Percentiles rank a stretch among this genome's conserved stretches.
These are phyloP conservation scores for Mesembryanthemum crystallinum DNA, from an alignment of 148 eudicot genomes.

Conservation along the genomic window DNA sequence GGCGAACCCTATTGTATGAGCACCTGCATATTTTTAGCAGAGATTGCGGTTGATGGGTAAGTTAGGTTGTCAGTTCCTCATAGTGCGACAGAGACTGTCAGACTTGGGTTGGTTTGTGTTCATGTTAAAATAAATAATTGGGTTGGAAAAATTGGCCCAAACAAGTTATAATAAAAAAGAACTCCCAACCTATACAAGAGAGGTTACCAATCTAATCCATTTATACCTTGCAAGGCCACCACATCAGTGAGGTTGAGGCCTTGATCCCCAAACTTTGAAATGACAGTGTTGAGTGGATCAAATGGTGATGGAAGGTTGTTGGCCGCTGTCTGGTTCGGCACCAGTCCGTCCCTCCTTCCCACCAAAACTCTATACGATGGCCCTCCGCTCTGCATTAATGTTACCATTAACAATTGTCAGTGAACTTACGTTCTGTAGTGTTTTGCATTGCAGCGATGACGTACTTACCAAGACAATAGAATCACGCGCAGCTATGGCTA, in stretches of 20 bases:
- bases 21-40: slow-evolving; percentile 25
- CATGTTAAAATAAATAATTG: too few relatives aligned
- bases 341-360: slow-evolving; percentile 81
- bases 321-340: slow-evolving; percentile 70
- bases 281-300: slow-evolving; percentile 39
- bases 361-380: slow-evolving; percentile 56
- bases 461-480: slow-evolving; percentile 58
- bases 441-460: too few relatives aligned
- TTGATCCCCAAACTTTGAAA: slow-evolving; percentile 46
- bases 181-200: too few relatives aligned
- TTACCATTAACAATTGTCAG: too few relatives aligned
- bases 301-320: slow-evolving; percentile 64
- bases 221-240: slow-evolving; percentile 79
- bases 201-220: too few relatives aligned
- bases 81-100: too few relatives aligned
- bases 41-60: neutral
- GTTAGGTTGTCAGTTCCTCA: too few relatives aligned
- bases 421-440: too few relatives aligned
- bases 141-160: too few relatives aligned
- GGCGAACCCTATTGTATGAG: slow-evolving; percentile 52
- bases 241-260: slow-evolving; percentile 69
- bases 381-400: slow-evolving; percentile 68
- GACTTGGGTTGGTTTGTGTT: too few relatives aligned
- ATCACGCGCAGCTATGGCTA: slow-evolving; percentile 78
- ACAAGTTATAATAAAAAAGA: too few relatives aligned